Base-by-base conservation (phyloP, 129 eudicot genomes). In the Deinandra increscens region DNA sequence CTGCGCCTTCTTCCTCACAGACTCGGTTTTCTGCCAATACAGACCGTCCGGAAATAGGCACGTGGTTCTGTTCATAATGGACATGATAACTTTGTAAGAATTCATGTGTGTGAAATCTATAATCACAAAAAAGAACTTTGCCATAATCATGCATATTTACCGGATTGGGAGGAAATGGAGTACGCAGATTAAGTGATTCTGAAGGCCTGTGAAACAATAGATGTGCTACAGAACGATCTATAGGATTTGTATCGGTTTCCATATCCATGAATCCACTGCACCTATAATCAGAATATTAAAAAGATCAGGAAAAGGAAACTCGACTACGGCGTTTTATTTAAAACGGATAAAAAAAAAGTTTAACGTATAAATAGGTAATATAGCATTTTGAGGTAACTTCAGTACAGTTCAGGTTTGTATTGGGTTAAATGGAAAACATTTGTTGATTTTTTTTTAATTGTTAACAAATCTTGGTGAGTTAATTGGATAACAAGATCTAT, bases 221-320 rank as follows among this genome's bases (percentile, higher is more conserved):
- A 82, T 93, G 98, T 31, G 98, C 98, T 55, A 93, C 71, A 17
- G 97, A 89, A 13, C 98, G 95, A 74, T 93, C 98, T 60, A 93
- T 83, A 44, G 98, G 97, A 69, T 93, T 93, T 15, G 98, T 93
- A 66, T 86, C 85, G 3, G 95, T 83, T 77, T 93, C 98, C 69
- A 93, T 81, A 75, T 93, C 97, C 84, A 83, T 73, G 68, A 75
- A 84, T 41, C 95, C 85, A 48, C 70, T 60, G 64, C 75, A 76
- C 81, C 86, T 78, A 80, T 54, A 54, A 62, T 8, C 66, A 59
- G 37, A 43, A 10, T 75, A 66, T 54, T 5, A 26, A 34, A 61
- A 15, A 3, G 45, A 43, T 64, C 14, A 41, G 29, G 36, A 50
- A 50, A 41, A 45, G 65, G 44, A 56, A 18, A 42, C 38, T 45